Evolutionary conservation across 208 protist genomes (phyloP), one percentile per base, ranked within the genome.

Genomic region (Tetramitus jugosus): DNA sequence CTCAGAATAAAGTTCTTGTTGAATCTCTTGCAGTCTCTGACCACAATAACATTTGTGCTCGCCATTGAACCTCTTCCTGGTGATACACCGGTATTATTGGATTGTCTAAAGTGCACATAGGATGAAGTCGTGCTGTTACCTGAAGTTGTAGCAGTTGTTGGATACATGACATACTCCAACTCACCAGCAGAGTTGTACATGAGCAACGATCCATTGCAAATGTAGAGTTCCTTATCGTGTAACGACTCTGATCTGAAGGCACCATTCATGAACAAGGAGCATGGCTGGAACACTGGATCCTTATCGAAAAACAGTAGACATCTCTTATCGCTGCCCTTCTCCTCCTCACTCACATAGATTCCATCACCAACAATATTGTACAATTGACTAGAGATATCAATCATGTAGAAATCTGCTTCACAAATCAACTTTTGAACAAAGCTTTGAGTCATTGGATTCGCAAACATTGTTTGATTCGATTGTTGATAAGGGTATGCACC

Each of bases 261-360:
- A 43, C 61, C 61, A 67, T n/a, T 67, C 61, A 67, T 67, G 20
- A 33, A 67, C 33, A 67, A 35, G 17, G 61, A 67, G n/a, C 33
- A 35, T n/a, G 61, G 61, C 40, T n/a, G 33, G 8, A 10, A 7
- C 2, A 42, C 7, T 67, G 61, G 33, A 23, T 67, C 61, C 61
- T 67, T 67, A 67, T 67, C 61, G 40, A 67, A 67, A 33, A 67
- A 67, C 40, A 67, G 8, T n/a, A 67, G 29, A 43, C 33, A 67
- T 17, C 61, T 7, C 40, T 42, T 7, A 43, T 35, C 26, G 3
- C 40, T 67, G 40, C 29, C 35, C 20, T 67, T 7, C 7, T 42
- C 13, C 13, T 7, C 8, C 8, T 67, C 61, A 39, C 31, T 42
- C 4, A 67, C 61, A 67, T 67, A 67, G 33, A 67, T 26, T 35